A percentile compares a stretch with the other conserved stretches of the same genome.
These are phyloP conservation scores for Avena eriantha DNA, from an alignment of 176 grass and related monocot species.

Conservation along the genomic window DNA sequence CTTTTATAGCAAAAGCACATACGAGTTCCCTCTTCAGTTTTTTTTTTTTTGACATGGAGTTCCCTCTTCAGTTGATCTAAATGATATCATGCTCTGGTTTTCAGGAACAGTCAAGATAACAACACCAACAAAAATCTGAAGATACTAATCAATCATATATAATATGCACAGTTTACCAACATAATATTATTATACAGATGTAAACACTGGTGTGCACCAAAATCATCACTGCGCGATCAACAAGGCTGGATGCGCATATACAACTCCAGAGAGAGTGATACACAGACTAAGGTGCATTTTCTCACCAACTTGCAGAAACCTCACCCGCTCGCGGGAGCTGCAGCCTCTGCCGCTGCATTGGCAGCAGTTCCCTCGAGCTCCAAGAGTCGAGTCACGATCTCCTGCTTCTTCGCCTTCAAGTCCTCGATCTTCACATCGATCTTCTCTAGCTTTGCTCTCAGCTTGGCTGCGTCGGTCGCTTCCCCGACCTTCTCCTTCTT, in stretches of 20 bases:
- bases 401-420: slow-evolving; percentile 63
- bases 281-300: background rate
- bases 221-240: background rate
- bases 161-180: background rate
- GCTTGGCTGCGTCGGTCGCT: slow-evolving; percentile 37
- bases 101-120: too few species aligned
- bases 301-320: background rate
- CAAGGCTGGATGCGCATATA: background rate
- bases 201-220: background rate
- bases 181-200: too few species aligned
- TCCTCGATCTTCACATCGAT: slow-evolving; percentile 59
- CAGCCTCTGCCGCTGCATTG: background rate
- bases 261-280: background rate
- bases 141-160: too few species aligned
- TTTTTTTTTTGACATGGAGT: too few species aligned
- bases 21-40: background rate
- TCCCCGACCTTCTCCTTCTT: slow-evolving; percentile 52
- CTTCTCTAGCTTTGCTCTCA: slow-evolving; percentile 55
- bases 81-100: too few species aligned
- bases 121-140: too few species aligned
- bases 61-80: too few species aligned
- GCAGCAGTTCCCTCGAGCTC: slow-evolving; percentile 31
- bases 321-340: slow-evolving; percentile 28
- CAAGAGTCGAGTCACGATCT: slow-evolving; percentile 44
- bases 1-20: background rate